These are phyloP conservation scores for Boeremia lycopersici DNA, from an alignment of 2,329 filamentous ascomycete species.

Conservation along the genomic window DNA sequence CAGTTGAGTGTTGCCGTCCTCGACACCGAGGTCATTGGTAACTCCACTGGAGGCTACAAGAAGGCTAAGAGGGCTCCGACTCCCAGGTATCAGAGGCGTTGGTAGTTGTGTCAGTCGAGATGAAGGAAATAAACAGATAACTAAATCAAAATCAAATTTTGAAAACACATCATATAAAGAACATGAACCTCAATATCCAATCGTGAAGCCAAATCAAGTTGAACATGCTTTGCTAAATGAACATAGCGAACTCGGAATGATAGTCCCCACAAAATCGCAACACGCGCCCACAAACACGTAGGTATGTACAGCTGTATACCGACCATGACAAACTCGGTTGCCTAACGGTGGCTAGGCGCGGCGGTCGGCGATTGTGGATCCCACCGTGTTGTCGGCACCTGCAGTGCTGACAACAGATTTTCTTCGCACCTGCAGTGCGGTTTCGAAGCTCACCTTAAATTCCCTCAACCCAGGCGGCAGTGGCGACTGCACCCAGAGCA, in stretches of 20 bases:
- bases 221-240: no score
- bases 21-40: constrained; percentile 42
- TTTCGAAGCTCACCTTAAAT: no score
- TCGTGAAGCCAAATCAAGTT: no score
- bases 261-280: no score
- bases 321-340: background rate
- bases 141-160: background rate
- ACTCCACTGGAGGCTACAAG: constrained; percentile 11
- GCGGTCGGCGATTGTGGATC: constrained; percentile 8
- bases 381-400: background rate
- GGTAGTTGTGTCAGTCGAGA: background rate
- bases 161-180: no score
- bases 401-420: background rate
- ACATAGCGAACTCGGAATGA: no score
- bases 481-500: no score
- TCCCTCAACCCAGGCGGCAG: no score
- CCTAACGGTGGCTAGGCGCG: constrained; percentile 12
- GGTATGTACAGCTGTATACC: background rate
- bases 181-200: no score
- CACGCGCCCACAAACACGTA: no score
- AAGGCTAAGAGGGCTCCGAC: constrained; percentile 14
- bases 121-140: background rate
- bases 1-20: constrained; percentile 63
- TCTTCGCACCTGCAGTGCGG: no score
- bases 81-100: constrained; percentile 11